Evolutionary conservation across 306 rosid species (phyloP), one percentile per base, ranked within the genome.

Genomic region (Cucurbita argyrosperma): DNA sequence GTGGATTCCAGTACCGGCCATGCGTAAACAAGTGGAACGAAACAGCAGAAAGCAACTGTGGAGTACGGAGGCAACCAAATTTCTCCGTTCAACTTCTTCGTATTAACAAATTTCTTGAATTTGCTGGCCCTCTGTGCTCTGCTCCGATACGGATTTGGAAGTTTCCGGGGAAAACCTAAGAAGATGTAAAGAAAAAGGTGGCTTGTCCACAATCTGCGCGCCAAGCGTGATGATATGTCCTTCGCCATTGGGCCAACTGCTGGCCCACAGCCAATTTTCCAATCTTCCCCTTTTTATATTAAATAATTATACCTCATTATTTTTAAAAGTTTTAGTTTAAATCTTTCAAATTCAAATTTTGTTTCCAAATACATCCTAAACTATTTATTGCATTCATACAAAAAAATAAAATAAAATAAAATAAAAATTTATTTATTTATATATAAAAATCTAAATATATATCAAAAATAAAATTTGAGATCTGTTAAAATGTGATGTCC

Each of bases 1-100:
- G 79, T 89, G 97, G 78, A 95, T 95, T 43, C 97, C 96, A 30
- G 92, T 77, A 60, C 97, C 97, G 21, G 99, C 99, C 99, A 95
- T 88, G 30, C 19, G 18, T 50, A 50, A 55, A 49, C 4, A 12
- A 46, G 37, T 8, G 46, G 6, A 18, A 11, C 40, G 50, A 14
- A 21, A 7, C 8, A 23, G 14, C 10, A 39, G 46, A 16, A 50
- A 50, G 38, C 39, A 47, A 30, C 1, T 12, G 47, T 18, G 55
- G 38, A 68, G 57, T n/a, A 16, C 0, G 23, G 47, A 62, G n/a
- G 21, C 39, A 11, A 67, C 55, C 72, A 23, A 69, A 46, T 7
- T 68, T 14, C 23, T 68, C 6, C 6, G 19, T 47, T 68, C 35
- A 64, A 40, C 51, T 62, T 38, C 18, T 12, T 62, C 19, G 68